Base-by-base conservation (phyloP, 495 filamentous ascomycete genomes). In the Lindgomyces ingoldianus region DNA sequence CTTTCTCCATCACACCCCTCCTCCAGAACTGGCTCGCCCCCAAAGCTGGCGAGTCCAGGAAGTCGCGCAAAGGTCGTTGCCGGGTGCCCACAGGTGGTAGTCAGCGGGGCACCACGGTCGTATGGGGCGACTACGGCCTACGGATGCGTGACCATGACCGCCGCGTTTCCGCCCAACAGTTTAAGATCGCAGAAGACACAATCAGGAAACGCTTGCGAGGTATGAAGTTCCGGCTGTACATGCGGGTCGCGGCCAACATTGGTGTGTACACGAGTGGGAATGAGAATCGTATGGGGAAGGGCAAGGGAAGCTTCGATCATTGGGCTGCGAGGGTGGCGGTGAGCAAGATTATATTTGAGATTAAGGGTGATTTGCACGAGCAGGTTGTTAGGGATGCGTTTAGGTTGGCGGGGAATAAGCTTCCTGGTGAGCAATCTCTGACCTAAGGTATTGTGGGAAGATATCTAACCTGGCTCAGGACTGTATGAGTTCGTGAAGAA, bases 211-310 rank as follows among this genome's bases (percentile, higher is more conserved):
- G 92, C 63, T 75, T 99, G 53, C 83, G 95, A 78, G 95, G 95
- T 26, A 88, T 96, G 84, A 90, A 91, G 68, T 99, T 93, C 75
- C 84, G 89, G 44, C 75, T 99, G 52, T 99, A 93, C 78, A 96
- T 88, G 80, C 83, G 95, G 57, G 86, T 98, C 25, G 85, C 85
- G 62, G 92, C 91, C 61, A 96, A 92, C 74, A 89, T 96, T 63
- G 93, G 92, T 72, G 94, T 99, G 12, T 99, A 92, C 78, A 89
- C 90, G 55, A 92, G 87, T 75, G 94, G 94, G 25, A 98, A 98
- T 71, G 94, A 99, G 64, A 62, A 87, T 68, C 87, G 95, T 81
- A 99, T 99, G 94, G 95, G 94, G 77, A 98, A 96, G 80, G 94
- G 94, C 75, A 99, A 98, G 79, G 94, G 94, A 67, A 88, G 85